Evolutionary conservation across 164 flowering plant species (phyloP).

Genomic region (Tinospora cordifolia): DNA sequence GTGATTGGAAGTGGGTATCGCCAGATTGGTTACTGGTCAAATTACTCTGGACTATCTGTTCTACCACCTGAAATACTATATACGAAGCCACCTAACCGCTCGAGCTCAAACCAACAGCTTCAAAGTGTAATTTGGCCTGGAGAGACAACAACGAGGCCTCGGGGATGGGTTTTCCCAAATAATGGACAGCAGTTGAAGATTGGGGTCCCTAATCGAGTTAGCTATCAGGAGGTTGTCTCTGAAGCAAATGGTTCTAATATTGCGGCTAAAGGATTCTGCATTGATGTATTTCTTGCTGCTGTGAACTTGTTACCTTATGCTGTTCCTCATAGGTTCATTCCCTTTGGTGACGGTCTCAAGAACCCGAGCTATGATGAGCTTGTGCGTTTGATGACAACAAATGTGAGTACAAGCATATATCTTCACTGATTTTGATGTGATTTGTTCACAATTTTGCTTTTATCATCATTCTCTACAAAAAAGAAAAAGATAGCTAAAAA

Average conservation of each 20-base stretch:
- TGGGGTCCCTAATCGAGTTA: constrained; percentile 61
- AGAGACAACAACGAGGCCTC: constrained; percentile 44
- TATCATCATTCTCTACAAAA: background rate
- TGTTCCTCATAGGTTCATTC: constrained; percentile 50
- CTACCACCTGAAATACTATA: constrained; percentile 38
- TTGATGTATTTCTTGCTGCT: constrained; percentile 75
- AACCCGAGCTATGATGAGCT: constrained; percentile 56
- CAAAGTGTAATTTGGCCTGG: constrained; percentile 69
- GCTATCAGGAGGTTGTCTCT: constrained; percentile 56
- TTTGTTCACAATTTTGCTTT: background rate
- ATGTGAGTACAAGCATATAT: constrained; percentile 39
- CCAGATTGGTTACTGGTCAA: constrained; percentile 75
- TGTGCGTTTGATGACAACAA: constrained; percentile 38
- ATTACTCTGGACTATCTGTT: constrained; percentile 49
- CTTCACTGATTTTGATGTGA: background rate
- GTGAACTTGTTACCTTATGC: constrained; percentile 61
- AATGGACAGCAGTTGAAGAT: constrained; percentile 53
- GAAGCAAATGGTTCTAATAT: constrained; percentile 30
- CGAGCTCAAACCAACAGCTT: constrained; percentile 30
- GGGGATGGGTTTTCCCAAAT: constrained; percentile 84
- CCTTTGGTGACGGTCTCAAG: constrained; percentile 58
- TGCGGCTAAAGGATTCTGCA: constrained; percentile 61
- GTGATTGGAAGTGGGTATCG: constrained; percentile 52
- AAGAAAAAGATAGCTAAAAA: too few species aligned
- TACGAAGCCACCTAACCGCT: constrained; percentile 31